Evolutionary conservation across 2,329 filamentous ascomycete species (phyloP).

Genomic region (Apiospora koreana): DNA sequence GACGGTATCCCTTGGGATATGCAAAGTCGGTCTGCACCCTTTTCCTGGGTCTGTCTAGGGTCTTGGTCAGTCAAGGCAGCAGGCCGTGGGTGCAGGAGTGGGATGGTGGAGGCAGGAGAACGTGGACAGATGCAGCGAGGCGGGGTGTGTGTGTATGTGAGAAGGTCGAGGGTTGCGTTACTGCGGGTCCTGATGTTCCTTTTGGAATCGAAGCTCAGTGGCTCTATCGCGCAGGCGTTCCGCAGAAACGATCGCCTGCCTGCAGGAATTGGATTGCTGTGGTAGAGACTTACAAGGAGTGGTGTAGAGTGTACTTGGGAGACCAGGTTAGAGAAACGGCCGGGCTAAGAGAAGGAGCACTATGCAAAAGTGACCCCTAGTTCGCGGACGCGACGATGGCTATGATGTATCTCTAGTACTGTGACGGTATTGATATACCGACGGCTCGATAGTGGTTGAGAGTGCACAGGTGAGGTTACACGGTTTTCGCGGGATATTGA

Average conservation of each 20-base stretch:
- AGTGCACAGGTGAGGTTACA: conserved; percentile 3
- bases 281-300: conserved; percentile 13
- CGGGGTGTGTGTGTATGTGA: conserved; percentile 18
- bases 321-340: background rate
- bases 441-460: background rate
- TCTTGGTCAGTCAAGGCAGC: conserved; percentile 17
- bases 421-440: background rate
- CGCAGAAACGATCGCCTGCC: conserved; percentile 30
- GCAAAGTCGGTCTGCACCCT: conserved; percentile 23
- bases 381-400: background rate
- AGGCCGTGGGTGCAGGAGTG: conserved; percentile 15
- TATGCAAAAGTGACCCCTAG: conserved; percentile 1
- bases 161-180: conserved; percentile 38
- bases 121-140: conserved; percentile 17
- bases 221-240: conserved; percentile 8
- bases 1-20: conserved; percentile 38
- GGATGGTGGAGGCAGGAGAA: conserved; percentile 15
- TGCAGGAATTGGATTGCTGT: conserved; percentile 28
- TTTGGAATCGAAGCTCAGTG: conserved; percentile 12
- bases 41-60: conserved; percentile 14
- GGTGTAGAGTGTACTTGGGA: background rate
- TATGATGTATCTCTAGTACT: conserved; percentile 7
- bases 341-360: conserved; percentile 1
- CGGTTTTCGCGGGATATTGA: background rate
- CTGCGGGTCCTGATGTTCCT: conserved; percentile 35